Conservation (phyloP, 371 early-diverging fungal genomes). For the Quaeritorhiza haematococci region DNA sequence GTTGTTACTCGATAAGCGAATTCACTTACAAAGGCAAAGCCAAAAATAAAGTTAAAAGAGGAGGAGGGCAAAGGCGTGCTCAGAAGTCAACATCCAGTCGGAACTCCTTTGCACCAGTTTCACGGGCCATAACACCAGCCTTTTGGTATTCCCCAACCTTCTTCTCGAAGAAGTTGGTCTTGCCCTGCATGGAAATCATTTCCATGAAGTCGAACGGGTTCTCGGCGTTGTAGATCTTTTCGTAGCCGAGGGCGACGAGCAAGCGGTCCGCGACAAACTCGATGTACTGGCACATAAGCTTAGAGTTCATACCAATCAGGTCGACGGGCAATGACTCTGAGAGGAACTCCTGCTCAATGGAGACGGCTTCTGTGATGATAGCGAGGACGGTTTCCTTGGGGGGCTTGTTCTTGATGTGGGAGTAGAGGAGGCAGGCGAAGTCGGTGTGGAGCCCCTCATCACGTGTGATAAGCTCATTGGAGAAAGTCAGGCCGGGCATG, state of each 20-base stretch:
- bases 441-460: conserved; percentile 99
- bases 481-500: conserved; percentile 99
- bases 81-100: conserved; percentile 21
- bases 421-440: conserved; percentile 97
- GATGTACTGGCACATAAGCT: conserved; percentile 97
- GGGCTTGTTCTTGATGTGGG: conserved; percentile 79
- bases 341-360: conserved; percentile 95
- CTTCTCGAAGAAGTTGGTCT: conserved; percentile 99
- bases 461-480: conserved; percentile 98
- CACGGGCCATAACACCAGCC: conserved; percentile 81
- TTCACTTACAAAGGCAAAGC: too few species aligned
- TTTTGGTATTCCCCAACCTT: conserved; percentile 98
- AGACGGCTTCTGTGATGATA: conserved; percentile 93
- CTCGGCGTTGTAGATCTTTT: conserved; percentile 81
- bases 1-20: too few species aligned
- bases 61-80: background rate
- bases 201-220: conserved; percentile 99
- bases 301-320: conserved; percentile 98
- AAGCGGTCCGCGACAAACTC: conserved; percentile 99
- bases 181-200: conserved; percentile 97
- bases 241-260: conserved; percentile 85
- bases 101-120: conserved; percentile 14
- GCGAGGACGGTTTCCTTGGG: conserved; percentile 59
- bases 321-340: conserved; percentile 92
- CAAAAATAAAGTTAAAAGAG: background rate